Base-by-base conservation (phyloP, 2,329 filamentous ascomycete genomes). In the Akanthomyces uredinophilus region DNA sequence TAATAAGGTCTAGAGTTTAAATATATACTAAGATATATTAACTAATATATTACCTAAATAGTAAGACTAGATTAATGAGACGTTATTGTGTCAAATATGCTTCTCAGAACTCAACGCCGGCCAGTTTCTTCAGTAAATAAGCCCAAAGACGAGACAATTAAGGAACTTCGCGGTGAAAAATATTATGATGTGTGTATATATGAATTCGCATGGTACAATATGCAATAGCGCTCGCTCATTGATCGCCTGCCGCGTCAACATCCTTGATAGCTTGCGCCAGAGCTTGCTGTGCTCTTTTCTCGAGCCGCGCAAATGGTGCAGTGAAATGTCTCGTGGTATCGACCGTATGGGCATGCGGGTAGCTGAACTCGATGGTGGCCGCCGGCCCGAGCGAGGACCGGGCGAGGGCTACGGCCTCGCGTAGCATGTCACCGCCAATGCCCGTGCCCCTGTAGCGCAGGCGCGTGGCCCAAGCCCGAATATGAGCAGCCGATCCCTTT, bases 401-500 rank as follows among this genome's bases (percentile, higher is more conserved):
- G 60, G 88, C 87, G 53, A 87, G 71, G 65, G 80, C 79, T 7
- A 92, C 84, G 2, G 88, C 90, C 68, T 90, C 87, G 67, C 89
- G 85, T 52, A 96, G 76, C 72, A 96, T 74, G 51, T 87, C 88
- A 4, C 79, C 80, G 0, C 91, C 92, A 8, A 95, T 78, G 0
- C 91, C 91, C 63, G 84, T 84, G 32, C 82, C 78, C 22, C 92
- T 82, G 73, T 92, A 95, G 67, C 82, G 80, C 55, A 87, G 74
- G 71, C 81, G 83, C 0, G 92, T 90, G 1, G 91, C 93, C 91
- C 92, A 96, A 3, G 88, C 92, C 18, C 89, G 84, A 58, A 96
- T 86, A 37, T 89, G 75, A 4, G 86, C 89, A 63, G 80, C 82
- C 52, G 84, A 84, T 29, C 82, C 81, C 65, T 78, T 78, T 67